Evolutionary conservation across 345 rosid genomes (phyloP), one percentile per base, ranked within the genome.

Genomic region (Microthlaspi erraticum): DNA sequence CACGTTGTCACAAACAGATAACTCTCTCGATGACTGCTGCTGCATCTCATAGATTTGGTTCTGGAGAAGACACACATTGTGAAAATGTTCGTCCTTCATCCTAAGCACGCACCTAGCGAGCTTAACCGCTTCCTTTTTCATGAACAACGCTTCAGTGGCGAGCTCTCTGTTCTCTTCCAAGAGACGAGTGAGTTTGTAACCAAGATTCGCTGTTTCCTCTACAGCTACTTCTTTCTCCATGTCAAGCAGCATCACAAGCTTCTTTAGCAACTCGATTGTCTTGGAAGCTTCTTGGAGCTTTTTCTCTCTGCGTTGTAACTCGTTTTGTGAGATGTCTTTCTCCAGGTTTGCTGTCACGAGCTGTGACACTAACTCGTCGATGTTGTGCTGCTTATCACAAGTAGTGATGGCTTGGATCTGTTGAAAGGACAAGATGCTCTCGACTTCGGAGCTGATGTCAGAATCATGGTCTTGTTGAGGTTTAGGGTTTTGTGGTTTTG

Each of bases 71-170:
- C 61, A 76, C 6, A 80, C 73, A 16, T 81, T 82, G 46, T 80
- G 86, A 70, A 64, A 69, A 70, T 76, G 67, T 57, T 85, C 92
- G 70, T 87, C 92, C 36, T 83, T 89, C 90, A 84, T 74, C 74
- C 70, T 83, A 57, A 87, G 46, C 70, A 89, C 34, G 54, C 77
- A 62, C 43, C 84, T 73, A 0, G 87, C 83, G 1, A 89, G 84
- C 67, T 76, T 85, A 9, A 75, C 74, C 0, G 89, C 92, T 71
- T 84, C 86, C 31, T 74, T 80, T 73, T 77, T 85, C 81, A 87
- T 70, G 48, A 83, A 84, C 36, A 76, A 14, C 0, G 84, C 81
- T 69, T 89, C 90, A 0, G 78, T 61, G 1, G 78, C 80, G 17
- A 89, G 56, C 23, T 69, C 86, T 50, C 38, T 41, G 61, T 87